A percentile compares a stretch with the other conserved stretches of the same genome.
Evolutionary conservation across 208 protist species (phyloP).

Genomic region (Wallacemonas rigidus): DNA sequence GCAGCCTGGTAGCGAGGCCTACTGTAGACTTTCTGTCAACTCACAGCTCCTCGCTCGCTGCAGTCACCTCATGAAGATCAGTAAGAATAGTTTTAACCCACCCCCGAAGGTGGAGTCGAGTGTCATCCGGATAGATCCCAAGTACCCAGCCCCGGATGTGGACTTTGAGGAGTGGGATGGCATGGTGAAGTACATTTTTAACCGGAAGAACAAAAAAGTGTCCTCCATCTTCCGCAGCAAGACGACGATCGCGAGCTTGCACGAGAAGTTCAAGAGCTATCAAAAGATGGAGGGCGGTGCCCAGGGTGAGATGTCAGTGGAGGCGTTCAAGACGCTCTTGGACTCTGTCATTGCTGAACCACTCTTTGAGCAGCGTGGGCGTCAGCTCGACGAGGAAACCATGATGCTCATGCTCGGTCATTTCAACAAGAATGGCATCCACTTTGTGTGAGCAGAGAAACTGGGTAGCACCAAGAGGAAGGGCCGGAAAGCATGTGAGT

Average conservation of each 20-base stretch:
- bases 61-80: constrained; percentile 99
- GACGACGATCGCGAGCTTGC: constrained; percentile 57
- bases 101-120: constrained; percentile 99
- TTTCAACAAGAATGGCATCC: constrained; percentile 83
- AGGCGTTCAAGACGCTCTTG: constrained; percentile 74
- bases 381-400: constrained; percentile 75
- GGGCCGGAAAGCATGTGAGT: no score
- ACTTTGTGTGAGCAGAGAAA: constrained; percentile 56
- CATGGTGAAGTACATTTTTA: constrained; percentile 98
- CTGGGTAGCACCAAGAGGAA: background rate
- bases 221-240: constrained; percentile 96
- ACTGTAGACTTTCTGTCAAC: constrained; percentile 99
- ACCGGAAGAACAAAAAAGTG: constrained; percentile 99
- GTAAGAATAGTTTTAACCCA: constrained; percentile 99
- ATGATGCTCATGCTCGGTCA: constrained; percentile 80
- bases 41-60: constrained; percentile 98
- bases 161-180: constrained; percentile 99
- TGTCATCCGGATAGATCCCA: constrained; percentile 98
- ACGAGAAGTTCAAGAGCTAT: constrained; percentile 87
- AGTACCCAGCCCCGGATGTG: constrained; percentile 96
- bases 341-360: constrained; percentile 70
- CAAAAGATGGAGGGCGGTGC: constrained; percentile 76
- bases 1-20: constrained; percentile 96
- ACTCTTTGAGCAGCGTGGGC: constrained; percentile 77
- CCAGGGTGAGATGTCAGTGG: constrained; percentile 27